A percentile compares a stretch with the other conserved stretches of the same genome.
These are phyloP conservation scores for Pyricularia sp. DNA, from an alignment of 2,329 filamentous ascomycete species.

Conservation along the genomic window DNA sequence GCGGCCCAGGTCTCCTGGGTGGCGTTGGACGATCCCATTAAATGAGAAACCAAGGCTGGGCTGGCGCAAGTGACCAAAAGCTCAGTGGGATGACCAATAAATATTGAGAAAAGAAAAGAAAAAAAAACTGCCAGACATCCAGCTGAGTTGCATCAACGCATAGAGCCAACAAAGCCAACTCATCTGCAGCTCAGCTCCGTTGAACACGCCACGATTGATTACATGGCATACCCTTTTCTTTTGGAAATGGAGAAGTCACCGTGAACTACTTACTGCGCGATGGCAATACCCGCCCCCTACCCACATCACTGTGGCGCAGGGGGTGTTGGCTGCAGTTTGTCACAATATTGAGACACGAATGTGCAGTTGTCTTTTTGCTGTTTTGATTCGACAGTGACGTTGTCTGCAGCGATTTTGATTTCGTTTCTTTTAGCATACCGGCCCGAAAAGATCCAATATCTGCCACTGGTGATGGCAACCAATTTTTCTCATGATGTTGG, in stretches of 20 bases:
- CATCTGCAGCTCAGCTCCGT: background rate
- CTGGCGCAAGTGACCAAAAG: background rate
- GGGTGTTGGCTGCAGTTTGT: background rate
- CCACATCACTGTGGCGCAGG: background rate
- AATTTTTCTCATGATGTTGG: background rate
- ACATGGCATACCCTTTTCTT: background rate
- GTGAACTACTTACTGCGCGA: background rate
- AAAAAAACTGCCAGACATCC: background rate
- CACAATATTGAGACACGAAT: background rate
- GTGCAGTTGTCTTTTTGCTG: background rate
- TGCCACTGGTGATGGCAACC: background rate
- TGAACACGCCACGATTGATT: background rate
- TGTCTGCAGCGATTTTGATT: background rate
- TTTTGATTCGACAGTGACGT: background rate
- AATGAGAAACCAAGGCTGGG: background rate
- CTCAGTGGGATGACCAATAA: background rate
- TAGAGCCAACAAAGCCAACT: background rate
- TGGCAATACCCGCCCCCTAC: background rate
- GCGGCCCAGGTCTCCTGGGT: background rate
- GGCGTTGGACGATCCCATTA: background rate
- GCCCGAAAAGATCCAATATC: background rate
- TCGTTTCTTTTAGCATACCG: background rate
- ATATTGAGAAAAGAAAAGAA: background rate
- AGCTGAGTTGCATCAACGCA: background rate
- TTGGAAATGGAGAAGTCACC: background rate